phyloP scores from a whole-genome alignment of 2,329 filamentous ascomycete species.

The Zymoseptoria ardabiliae region DNA sequence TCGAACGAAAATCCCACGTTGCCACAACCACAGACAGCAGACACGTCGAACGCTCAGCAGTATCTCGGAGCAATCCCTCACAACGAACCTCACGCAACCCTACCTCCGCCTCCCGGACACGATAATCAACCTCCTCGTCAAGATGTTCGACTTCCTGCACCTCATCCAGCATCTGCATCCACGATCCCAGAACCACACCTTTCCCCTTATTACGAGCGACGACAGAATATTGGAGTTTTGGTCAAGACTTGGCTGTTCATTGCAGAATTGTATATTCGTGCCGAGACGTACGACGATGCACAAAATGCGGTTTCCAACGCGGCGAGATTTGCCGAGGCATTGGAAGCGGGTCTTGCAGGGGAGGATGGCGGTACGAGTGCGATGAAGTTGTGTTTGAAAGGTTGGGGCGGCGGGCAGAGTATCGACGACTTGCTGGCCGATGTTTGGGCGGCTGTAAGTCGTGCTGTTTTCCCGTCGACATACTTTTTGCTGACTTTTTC shows the following conservation, averaged over 20 bases:
- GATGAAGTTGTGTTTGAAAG: conserved; percentile 54
- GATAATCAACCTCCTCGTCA: conserved; percentile 36
- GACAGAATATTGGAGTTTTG: conserved; percentile 52
- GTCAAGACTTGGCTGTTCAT: conserved; percentile 86
- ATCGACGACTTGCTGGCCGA: conserved; percentile 81
- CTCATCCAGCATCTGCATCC: conserved; percentile 29
- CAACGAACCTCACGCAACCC: conserved; percentile 30
- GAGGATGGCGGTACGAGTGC: conserved; percentile 54
- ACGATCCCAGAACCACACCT: conserved; percentile 42
- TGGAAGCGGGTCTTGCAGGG: conserved; percentile 58
- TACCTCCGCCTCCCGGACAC: conserved; percentile 35
- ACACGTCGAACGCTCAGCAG: conserved; percentile 19
- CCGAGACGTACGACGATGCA: conserved; percentile 71
- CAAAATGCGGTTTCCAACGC: conserved; percentile 76
- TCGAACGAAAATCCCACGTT: conserved; percentile 8
- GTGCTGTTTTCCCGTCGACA: no score
- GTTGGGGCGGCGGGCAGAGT: conserved; percentile 75
- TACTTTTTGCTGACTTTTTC: conserved; percentile 8
- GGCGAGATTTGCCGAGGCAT: conserved; percentile 60
- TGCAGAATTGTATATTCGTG: conserved; percentile 77
- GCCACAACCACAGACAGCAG: conserved; percentile 1
- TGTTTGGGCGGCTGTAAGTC: conserved; percentile 67
- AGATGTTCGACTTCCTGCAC: conserved; percentile 38
- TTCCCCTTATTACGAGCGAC: conserved; percentile 44
- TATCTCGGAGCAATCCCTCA: conserved; percentile 33